These are phyloP conservation scores for Phlebiopsis gigantea DNA, from an alignment of 768 basidiomycete species.

Conservation along the genomic window DNA sequence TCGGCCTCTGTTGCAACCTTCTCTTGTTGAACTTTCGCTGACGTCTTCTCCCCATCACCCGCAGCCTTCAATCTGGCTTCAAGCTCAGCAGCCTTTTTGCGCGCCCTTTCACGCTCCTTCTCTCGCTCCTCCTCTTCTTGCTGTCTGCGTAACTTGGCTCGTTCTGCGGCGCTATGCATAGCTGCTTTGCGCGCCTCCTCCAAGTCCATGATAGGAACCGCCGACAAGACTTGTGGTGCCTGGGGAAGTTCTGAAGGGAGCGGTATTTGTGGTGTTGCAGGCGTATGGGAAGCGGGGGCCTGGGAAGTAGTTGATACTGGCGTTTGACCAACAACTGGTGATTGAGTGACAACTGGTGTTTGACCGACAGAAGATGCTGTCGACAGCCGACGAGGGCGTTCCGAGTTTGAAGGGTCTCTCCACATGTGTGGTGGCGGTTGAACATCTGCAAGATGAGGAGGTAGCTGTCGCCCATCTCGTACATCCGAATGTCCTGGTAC, in stretches of 20 bases:
- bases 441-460: slow-evolving; percentile 47
- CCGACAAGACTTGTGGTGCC: not conserved
- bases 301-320: not conserved
- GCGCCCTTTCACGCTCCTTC: slow-evolving; percentile 74
- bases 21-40: slow-evolving; percentile 15
- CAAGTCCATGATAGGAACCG: slow-evolving; percentile 28
- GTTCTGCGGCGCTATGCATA: slow-evolving; percentile 83
- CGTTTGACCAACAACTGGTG: slow-evolving; percentile 14
- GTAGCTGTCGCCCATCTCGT: slow-evolving; percentile 47
- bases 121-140: slow-evolving; percentile 82
- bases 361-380: slow-evolving; percentile 4
- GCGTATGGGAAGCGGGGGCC: not conserved
- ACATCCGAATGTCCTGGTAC: slow-evolving; percentile 28
- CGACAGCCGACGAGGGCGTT: slow-evolving; percentile 28
- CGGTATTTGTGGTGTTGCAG: slow-evolving; percentile 12
- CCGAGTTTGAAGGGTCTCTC: slow-evolving; percentile 4
- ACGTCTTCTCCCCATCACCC: slow-evolving; percentile 17
- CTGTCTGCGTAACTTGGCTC: slow-evolving; percentile 73
- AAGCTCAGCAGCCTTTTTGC: slow-evolving; percentile 71
- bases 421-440: slow-evolving; percentile 22
- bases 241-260: not conserved
- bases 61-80: slow-evolving; percentile 57
- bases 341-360: not conserved
- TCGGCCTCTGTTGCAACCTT: slow-evolving; percentile 15
- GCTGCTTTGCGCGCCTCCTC: slow-evolving; percentile 67